Base-by-base conservation (phyloP, 306 rosid species). In the Cucurbita moschata region DNA sequence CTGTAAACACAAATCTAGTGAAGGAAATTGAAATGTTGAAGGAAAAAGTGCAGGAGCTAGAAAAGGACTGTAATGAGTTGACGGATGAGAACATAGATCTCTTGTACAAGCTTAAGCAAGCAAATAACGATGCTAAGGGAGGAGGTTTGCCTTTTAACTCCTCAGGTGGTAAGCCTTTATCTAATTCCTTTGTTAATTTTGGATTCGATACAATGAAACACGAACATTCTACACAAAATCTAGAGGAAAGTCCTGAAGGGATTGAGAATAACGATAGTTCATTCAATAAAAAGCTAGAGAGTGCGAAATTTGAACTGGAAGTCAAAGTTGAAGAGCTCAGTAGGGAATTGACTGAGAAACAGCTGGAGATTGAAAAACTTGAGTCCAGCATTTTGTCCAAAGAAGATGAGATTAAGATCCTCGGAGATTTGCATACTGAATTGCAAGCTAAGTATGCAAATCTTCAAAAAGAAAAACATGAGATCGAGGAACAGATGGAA, bases 41-140 rank as follows among this genome's bases (percentile, higher is more conserved):
- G 79, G 92, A 86, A 78, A 94, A 91, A 84, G 74, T 94, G 79
- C 83, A 88, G 82, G 97, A 91, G 81, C 89, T 91, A 73, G 99
- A 94, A 84, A 81, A 78, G 76, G 99, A 94, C 82, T 91, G 99
- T 82, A 88, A 81, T 78, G 99, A 94, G 85, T 83, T 94, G 78
- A 94, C 99, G 1, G 88, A 94, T 8, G 99, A 94, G 85, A 94
- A 94, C 86, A 88, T 94, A 57, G 95, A 91, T 37, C 97, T 94
- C 82, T 73, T 91, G 73, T 73, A 82, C 88, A 88, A 89, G 91
- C 95, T 91, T 59, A 94, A 88, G 84, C 94, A 85, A 85, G 83
- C 85, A 55, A 85, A 87, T 69, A 81, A 81, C 30, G 78, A 50
- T 71, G 77, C 80, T 35, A 82, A 60, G 43, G 80, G 74, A 14